A percentile compares a stretch with the other conserved stretches of the same genome.
These are phyloP conservation scores for Penicillium pancosmium DNA, from an alignment of 495 filamentous ascomycete genomes.

Conservation along the genomic window DNA sequence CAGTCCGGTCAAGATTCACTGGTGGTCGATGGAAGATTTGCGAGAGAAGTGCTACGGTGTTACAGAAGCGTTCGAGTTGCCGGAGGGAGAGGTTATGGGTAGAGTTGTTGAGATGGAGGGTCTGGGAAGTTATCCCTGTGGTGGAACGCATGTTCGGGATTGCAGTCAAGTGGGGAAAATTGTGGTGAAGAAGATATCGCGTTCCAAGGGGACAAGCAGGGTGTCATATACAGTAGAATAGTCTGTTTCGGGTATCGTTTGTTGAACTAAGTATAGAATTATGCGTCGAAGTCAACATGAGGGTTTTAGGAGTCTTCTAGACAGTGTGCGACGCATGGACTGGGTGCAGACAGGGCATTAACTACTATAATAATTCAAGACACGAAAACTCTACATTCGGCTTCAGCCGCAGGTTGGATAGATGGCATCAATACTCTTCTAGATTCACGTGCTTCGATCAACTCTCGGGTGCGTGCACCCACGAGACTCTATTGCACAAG, in stretches of 20 bases:
- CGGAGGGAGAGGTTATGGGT: constrained; percentile 47
- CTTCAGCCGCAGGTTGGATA: no score
- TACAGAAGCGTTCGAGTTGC: constrained; percentile 48
- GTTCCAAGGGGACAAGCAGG: constrained; percentile 57
- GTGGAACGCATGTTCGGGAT: constrained; percentile 63
- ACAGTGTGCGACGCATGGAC: no score
- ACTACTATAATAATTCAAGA: no score
- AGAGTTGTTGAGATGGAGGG: constrained; percentile 58
- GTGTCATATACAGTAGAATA: constrained; percentile 53
- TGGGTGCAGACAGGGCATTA: no score
- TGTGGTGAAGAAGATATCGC: constrained; percentile 61
- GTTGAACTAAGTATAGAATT: background rate
- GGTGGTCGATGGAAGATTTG: constrained; percentile 60
- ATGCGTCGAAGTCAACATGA: no score
- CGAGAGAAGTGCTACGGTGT: constrained; percentile 39
- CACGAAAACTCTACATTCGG: no score
- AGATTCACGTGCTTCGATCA: no score
- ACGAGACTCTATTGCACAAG: no score
- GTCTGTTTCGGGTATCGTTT: background rate
- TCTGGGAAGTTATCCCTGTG: constrained; percentile 63
- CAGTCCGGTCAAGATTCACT: constrained; percentile 60
- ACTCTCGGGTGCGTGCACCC: no score
- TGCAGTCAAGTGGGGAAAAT: constrained; percentile 55
- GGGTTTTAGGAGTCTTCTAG: no score
- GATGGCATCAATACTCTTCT: no score